Base-by-base conservation (phyloP, 106 monocot species). In the Apostasia shenzhenica region DNA sequence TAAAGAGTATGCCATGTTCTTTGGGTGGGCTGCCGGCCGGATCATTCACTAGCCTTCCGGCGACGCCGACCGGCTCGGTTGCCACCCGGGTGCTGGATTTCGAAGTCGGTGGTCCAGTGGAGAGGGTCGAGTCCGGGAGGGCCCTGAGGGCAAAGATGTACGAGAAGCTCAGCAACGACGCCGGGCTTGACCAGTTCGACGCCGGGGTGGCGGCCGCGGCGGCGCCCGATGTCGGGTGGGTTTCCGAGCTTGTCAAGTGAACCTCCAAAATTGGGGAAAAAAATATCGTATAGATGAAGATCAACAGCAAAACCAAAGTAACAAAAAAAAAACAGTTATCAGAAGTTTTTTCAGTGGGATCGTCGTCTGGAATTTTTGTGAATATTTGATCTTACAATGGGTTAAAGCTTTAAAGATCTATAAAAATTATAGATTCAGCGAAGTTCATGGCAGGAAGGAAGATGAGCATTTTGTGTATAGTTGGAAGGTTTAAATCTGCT, bases 201-300 rank as follows among this genome's bases (percentile, higher is more conserved):
- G 7, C 9, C 39, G 10, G 4, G 7, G 8, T 43, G 13, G 1
- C 49, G 26, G 55, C 11, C 11, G 61, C 42, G 41, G 2, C 55
- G 13, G 69, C 8, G 45, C 81, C 81, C 0, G 82, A 82, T 41
- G 48, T 82, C 0, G 82, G 73, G 1, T 82, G 82, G 82, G 73
- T 82, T 2, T 73, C 77, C 0, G 82, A 82, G 41, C 59, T 82
- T 50, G 68, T 82, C 55, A 73, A 56, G 76, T 77, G 54, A 70
- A n/a, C 40, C 14, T 6, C 37, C 41, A 61, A 0, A 4, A 8
- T 6, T 41, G 39, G 41, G 4, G 45, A 1, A 8, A 42, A 10
- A 7, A 1, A 62, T 43, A 8, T 10, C 5, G 59, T 59, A 6
- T 1, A 5, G 52, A 52, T 6, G 52, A 52, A 52, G 52, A 8